A percentile compares a stretch with the other conserved stretches of the same genome.
Evolutionary conservation across 306 rosid species (phyloP).

Genomic region (Sindora glabra): DNA sequence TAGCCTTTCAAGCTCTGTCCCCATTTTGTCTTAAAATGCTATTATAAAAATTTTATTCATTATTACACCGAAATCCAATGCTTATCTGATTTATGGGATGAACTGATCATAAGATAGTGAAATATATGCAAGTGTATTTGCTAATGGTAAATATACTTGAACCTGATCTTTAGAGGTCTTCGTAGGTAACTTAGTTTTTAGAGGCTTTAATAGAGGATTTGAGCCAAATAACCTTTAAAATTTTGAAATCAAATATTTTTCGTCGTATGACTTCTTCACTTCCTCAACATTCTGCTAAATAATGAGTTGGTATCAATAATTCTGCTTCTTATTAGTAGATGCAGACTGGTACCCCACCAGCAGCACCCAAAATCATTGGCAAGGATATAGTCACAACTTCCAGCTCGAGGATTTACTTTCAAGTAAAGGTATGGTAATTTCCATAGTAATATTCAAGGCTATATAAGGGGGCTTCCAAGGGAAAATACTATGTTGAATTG

Average conservation of each 20-base stretch:
- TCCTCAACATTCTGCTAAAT: not conserved
- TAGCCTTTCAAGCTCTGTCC: not conserved
- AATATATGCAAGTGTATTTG: not conserved
- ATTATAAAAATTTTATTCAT: not conserved
- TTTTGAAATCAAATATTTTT: not conserved
- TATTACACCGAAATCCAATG: not conserved
- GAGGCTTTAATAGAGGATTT: too few relatives aligned
- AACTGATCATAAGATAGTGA: not conserved
- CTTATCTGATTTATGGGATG: not conserved
- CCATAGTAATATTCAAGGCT: conserved; percentile 9
- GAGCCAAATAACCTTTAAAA: not conserved
- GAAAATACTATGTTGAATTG: not conserved
- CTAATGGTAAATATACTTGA: too few relatives aligned
- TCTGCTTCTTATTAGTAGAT: conserved; percentile 13
- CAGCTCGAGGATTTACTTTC: conserved; percentile 19
- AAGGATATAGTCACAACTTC: conserved; percentile 17
- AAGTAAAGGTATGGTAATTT: conserved; percentile 16
- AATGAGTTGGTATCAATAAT: not conserved
- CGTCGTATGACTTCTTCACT: not conserved
- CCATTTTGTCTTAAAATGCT: not conserved
- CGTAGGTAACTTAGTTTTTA: too few relatives aligned
- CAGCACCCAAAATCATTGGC: conserved; percentile 16
- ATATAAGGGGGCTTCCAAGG: not conserved
- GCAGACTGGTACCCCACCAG: conserved; percentile 18
- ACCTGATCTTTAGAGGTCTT: too few relatives aligned